Base-by-base conservation (phyloP, 169 alveolate species). In the Cryptosporidium muris region DNA sequence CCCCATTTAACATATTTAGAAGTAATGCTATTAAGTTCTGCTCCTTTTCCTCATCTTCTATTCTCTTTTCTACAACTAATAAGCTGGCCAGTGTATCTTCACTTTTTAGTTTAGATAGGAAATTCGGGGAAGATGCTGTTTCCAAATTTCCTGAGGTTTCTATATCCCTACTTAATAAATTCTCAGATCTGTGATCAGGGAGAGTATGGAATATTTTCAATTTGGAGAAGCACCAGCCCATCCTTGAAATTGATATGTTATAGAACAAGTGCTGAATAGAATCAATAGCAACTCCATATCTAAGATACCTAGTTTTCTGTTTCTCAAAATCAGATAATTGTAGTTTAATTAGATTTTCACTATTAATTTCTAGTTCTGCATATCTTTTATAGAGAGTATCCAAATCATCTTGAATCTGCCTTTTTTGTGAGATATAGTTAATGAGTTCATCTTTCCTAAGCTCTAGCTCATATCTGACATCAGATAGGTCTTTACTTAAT, bases 21-120 rank as follows among this genome's bases (percentile, higher is more conserved):
- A 74, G n/a, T 74, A 63, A 6, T 40, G 54, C 60, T 37, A 74
- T 45, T 43, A 74, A 43, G 38, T n/a, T 58, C 51, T 47, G 66
- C 37, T 74, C 85, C 49, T 14, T 74, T 58, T 74, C 85, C 25
- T 74, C 74, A 45, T 74, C 85, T 25, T 74, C 34, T 16, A 74
- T 74, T 9, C 67, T 60, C 11, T 74, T 74, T 16, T 74, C 85
- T 34, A 74, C 85, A 42, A 58, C 67, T 9, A 74, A 4, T 36
- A 74, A 60, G 6, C 43, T 47, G 16, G 43, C 43, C 34, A 74
- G 51, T 43, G 43, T 74, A 9, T 49, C 54, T 12, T 25, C 25
- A 25, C 25, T 25, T 25, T 25, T 25, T 25, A 25, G 25, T 25
- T 25, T 25, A 25, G 25, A 25, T 25, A 25, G 25, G 25, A 25